Percentiles rank a stretch among this genome's conserved stretches.
These are phyloP conservation scores for Leishmania tropica DNA, from an alignment of 208 protist species.

Conservation along the genomic window DNA sequence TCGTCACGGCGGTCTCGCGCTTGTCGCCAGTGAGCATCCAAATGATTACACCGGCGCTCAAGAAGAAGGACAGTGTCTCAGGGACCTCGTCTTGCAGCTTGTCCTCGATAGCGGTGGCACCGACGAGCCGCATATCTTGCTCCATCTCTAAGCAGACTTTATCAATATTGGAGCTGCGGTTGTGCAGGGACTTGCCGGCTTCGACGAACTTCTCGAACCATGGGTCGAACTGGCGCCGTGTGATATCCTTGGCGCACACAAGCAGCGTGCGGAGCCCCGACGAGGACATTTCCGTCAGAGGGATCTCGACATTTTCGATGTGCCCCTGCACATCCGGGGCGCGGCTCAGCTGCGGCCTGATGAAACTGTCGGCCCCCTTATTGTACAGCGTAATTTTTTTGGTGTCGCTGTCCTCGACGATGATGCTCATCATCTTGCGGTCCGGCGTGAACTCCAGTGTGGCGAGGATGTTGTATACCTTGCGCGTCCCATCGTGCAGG, in stretches of 20 bases:
- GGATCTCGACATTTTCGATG: slow-evolving; percentile 37
- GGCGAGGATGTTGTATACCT: slow-evolving; percentile 80
- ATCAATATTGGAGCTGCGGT: slow-evolving; percentile 71
- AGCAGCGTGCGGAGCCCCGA: slow-evolving; percentile 91
- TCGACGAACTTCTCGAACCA: slow-evolving; percentile 65
- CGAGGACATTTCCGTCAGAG: slow-evolving; percentile 79
- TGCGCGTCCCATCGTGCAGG: slow-evolving; percentile 16
- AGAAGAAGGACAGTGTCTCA: slow-evolving; percentile 92
- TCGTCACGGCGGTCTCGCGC: slow-evolving; percentile 94
- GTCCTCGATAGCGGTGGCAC: slow-evolving; percentile 97
- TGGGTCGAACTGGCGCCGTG: slow-evolving; percentile 49
- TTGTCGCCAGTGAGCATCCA: slow-evolving; percentile 99
- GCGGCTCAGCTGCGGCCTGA: slow-evolving; percentile 54
- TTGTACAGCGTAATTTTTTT: slow-evolving; percentile 85
- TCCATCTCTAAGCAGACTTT: slow-evolving; percentile 93
- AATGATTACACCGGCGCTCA: slow-evolving; percentile 92
- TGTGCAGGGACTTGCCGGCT: slow-evolving; percentile 57
- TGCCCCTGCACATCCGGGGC: slow-evolving; percentile 51
- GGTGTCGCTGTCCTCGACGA: slow-evolving; percentile 67
- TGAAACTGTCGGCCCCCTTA: slow-evolving; percentile 91
- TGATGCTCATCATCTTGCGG: slow-evolving; percentile 94
- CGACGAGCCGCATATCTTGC: slow-evolving; percentile 82
- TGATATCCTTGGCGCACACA: slow-evolving; percentile 69
- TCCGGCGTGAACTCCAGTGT: slow-evolving; percentile 90
- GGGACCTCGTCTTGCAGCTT: slow-evolving; percentile 96